phyloP scores from a whole-genome alignment of 352 stramenopile species.

The Globisporangium carolinianum region DNA sequence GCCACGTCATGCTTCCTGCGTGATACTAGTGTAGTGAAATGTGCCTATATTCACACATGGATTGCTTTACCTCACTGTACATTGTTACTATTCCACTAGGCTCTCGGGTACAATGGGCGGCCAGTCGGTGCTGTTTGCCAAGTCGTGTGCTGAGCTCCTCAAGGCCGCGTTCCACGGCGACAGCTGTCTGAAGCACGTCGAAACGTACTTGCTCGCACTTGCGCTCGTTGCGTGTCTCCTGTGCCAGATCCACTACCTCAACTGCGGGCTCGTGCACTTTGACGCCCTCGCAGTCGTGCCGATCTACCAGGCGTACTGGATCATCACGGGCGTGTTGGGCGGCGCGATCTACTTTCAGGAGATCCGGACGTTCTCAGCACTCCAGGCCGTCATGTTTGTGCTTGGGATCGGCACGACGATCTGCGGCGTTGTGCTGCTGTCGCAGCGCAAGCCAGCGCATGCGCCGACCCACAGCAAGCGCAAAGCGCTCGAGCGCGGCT shows the following conservation, averaged over 20 bases:
- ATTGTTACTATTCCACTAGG: constrained; percentile 11
- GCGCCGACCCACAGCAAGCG: constrained; percentile 34
- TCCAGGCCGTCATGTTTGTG: constrained; percentile 81
- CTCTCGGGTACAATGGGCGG: constrained; percentile 72
- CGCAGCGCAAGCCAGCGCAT: constrained; percentile 50
- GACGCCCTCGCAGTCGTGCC: constrained; percentile 81
- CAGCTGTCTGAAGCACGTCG: constrained; percentile 45
- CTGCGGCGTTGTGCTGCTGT: constrained; percentile 77
- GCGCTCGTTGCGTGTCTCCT: constrained; percentile 54
- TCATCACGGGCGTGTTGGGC: constrained; percentile 83
- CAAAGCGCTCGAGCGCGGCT: constrained; percentile 50
- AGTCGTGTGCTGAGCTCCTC: constrained; percentile 71
- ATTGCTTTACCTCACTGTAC: neutral
- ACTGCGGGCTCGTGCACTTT: constrained; percentile 66
- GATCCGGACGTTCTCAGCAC: constrained; percentile 63
- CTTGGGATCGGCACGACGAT: constrained; percentile 77
- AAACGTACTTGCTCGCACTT: constrained; percentile 63
- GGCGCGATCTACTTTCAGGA: constrained; percentile 91
- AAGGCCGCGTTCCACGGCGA: constrained; percentile 67
- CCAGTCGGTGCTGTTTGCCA: constrained; percentile 83
- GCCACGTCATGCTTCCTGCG: neutral
- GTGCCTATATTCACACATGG: neutral
- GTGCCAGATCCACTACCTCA: constrained; percentile 77
- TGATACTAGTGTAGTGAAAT: too few species aligned
- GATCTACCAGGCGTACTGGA: constrained; percentile 87